Evolutionary conservation across 2,329 filamentous ascomycete genomes (phyloP).

Genomic region (Neopestalotiopsis clavispora): DNA sequence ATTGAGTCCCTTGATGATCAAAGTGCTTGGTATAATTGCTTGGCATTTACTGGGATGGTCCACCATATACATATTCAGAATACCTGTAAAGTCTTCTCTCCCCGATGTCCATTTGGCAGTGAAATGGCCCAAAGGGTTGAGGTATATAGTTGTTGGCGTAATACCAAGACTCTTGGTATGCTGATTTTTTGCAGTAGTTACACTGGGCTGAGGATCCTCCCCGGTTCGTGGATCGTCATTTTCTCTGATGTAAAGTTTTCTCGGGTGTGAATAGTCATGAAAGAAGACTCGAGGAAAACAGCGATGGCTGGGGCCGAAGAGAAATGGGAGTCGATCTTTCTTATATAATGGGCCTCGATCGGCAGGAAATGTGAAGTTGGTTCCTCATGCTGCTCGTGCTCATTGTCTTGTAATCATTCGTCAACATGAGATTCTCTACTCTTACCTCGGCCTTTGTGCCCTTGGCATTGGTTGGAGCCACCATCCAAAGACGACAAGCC

Average conservation of each 20-base stretch:
- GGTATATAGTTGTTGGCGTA: not conserved
- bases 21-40: slow-evolving; percentile 1
- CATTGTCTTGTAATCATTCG: not conserved
- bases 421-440: slow-evolving; percentile 2
- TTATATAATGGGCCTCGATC: not conserved
- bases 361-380: not conserved
- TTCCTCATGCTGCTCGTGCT: not conserved
- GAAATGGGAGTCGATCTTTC: not conserved
- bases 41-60: not conserved
- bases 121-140: not conserved
- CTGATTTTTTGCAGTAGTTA: not conserved
- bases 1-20: slow-evolving; percentile 7
- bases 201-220: not conserved
- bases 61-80: not conserved
- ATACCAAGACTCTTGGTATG: not conserved
- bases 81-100: not conserved
- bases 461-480: not conserved
- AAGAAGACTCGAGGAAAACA: not conserved
- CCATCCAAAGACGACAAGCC: slow-evolving; percentile 19
- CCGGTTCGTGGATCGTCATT: not conserved
- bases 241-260: not conserved
- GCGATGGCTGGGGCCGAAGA: not conserved
- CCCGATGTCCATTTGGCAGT: not conserved
- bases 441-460: not conserved
- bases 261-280: not conserved